phyloP scores from a whole-genome alignment of 768 basidiomycete genomes.

The Boletellus emodensis region DNA sequence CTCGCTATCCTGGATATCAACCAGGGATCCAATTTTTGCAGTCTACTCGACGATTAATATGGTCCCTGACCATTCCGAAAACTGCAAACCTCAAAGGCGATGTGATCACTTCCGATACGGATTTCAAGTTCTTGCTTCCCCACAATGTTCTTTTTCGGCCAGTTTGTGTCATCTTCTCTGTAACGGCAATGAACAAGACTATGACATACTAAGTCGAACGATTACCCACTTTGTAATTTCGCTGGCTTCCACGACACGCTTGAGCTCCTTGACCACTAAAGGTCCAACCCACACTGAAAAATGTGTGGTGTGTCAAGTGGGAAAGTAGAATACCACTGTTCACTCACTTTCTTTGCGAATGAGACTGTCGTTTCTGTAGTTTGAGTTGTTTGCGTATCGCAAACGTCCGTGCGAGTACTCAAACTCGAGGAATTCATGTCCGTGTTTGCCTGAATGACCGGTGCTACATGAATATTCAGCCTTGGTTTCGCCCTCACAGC shows the following conservation, averaged over 20 bases:
- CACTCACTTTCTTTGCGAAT: conserved; percentile 97
- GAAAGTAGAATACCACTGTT: not conserved
- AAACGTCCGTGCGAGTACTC: conserved; percentile 96
- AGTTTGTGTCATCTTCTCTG: conserved; percentile 97
- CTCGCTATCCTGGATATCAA: conserved; percentile 95
- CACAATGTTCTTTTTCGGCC: conserved; percentile 99
- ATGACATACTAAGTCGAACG: not conserved
- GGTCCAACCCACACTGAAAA: conserved; percentile 89
- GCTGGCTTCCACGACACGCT: conserved; percentile 87
- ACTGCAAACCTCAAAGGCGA: conserved; percentile 83
- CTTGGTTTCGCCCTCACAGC: not conserved
- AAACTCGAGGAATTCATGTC: conserved; percentile 97
- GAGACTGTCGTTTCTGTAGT: conserved; percentile 95
- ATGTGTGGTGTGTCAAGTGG: not conserved
- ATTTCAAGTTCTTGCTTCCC: conserved; percentile 99
- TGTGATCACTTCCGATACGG: conserved; percentile 89
- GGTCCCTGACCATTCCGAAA: not conserved
- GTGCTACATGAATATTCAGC: conserved; percentile 37
- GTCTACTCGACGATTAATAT: conserved; percentile 52
- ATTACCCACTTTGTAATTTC: conserved; percentile 83
- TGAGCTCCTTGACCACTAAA: conserved; percentile 89
- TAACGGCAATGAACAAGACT: not conserved
- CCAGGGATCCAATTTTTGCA: conserved; percentile 94
- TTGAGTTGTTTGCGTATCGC: conserved; percentile 98
- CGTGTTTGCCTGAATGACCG: conserved; percentile 98